Conservation (phyloP, 2,329 filamentous ascomycete genomes). For the Pezicula neosporulosa region DNA sequence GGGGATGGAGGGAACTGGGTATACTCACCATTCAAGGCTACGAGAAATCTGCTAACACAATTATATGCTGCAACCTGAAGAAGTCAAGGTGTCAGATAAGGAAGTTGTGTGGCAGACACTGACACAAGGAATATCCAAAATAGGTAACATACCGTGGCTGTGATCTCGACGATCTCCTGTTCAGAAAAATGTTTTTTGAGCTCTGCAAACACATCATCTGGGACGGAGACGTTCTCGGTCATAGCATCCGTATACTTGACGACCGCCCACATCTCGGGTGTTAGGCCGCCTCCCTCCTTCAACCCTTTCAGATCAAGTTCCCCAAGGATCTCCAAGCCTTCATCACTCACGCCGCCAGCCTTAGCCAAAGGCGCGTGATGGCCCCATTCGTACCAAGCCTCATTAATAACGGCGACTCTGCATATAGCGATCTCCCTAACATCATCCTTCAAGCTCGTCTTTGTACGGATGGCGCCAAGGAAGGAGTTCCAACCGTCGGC, state of each 20-base stretch:
- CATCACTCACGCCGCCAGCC: conserved; percentile 24
- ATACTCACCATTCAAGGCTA: conserved; percentile 70
- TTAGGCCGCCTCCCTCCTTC: conserved; percentile 37
- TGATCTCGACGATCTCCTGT: conserved; percentile 76
- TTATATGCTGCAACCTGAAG: conserved; percentile 69
- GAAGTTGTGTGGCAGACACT: not conserved
- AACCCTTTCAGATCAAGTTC: conserved; percentile 23
- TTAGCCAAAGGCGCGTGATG: conserved; percentile 64
- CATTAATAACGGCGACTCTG: conserved; percentile 75
- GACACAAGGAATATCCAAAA: too few species aligned
- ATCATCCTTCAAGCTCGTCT: conserved; percentile 45
- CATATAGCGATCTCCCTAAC: conserved; percentile 78
- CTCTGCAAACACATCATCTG: conserved; percentile 62
- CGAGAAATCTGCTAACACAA: conserved; percentile 79
- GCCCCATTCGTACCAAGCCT: conserved; percentile 82
- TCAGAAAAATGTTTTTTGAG: conserved; percentile 62
- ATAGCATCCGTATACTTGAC: conserved; percentile 78
- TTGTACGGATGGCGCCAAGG: conserved; percentile 59
- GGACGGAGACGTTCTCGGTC: conserved; percentile 70
- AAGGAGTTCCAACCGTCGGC: conserved; percentile 75
- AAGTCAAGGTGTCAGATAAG: not conserved
- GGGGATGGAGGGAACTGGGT: not conserved
- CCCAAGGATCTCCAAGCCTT: conserved; percentile 21
- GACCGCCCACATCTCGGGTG: conserved; percentile 62
- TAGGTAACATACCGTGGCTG: conserved; percentile 49